Conservation (phyloP, 2,329 filamentous ascomycete genomes). For the Aspergillus oerlinghausenensis region DNA sequence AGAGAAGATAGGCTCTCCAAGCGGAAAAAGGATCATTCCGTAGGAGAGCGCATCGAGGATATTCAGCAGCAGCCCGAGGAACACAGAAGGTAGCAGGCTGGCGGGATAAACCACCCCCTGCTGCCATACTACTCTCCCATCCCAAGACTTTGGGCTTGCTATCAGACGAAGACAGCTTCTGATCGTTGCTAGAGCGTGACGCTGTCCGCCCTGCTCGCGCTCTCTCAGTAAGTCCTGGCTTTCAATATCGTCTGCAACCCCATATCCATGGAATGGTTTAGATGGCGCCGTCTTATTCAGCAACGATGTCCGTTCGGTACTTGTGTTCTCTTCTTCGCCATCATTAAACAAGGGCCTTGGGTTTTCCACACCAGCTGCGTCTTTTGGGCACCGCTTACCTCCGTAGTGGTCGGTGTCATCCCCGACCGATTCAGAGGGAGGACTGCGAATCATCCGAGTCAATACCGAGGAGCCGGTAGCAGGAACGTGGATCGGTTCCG, state of each 20-base stretch:
- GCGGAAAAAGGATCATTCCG: constrained; percentile 91
- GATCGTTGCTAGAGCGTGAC: constrained; percentile 15
- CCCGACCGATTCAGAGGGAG: constrained; percentile 25
- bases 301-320: constrained; percentile 35
- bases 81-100: constrained; percentile 74
- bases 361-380: constrained; percentile 10
- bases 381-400: constrained; percentile 9
- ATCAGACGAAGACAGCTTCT: constrained; percentile 30
- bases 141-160: constrained; percentile 66
- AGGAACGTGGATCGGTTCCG: constrained; percentile 12
- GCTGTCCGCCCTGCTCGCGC: constrained; percentile 10
- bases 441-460: constrained; percentile 48
- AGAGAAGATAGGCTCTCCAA: constrained; percentile 81
- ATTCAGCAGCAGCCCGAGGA: constrained; percentile 84
- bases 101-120: constrained; percentile 62
- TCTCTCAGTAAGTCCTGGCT: constrained; percentile 16
- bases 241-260: constrained; percentile 28
- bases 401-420: constrained; percentile 9
- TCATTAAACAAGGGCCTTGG: constrained; percentile 1
- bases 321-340: constrained; percentile 15
- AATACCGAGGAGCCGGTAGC: constrained; percentile 43
- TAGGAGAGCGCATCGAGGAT: constrained; percentile 94
- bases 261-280: constrained; percentile 28
- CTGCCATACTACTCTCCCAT: constrained; percentile 61
- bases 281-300: constrained; percentile 25